These are phyloP conservation scores for Vachellia pachyceras DNA, from an alignment of 306 rosid genomes.

Conservation along the genomic window DNA sequence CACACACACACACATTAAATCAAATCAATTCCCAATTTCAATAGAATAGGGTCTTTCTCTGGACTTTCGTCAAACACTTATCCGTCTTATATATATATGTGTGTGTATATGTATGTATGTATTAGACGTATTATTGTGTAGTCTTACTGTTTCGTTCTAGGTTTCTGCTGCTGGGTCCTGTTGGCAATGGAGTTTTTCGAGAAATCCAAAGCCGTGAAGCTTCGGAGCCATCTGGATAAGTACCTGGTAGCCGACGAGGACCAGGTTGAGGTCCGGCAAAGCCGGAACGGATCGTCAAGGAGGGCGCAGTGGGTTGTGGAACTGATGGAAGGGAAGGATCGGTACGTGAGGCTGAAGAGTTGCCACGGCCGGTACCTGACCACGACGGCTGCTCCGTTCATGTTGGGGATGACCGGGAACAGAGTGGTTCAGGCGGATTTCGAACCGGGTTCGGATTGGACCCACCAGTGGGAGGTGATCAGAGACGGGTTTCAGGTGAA, in stretches of 20 bases:
- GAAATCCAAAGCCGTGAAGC: slow-evolving; percentile 57
- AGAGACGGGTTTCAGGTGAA: slow-evolving; percentile 76
- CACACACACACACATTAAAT: too few relatives aligned
- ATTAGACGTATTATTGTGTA: slow-evolving; percentile 3
- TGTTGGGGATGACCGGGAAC: slow-evolving; percentile 69
- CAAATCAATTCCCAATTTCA: neutral
- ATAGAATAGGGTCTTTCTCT: neutral
- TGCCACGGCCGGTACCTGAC: slow-evolving; percentile 65
- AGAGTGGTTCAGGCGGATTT: slow-evolving; percentile 46
- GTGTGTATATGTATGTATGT: too few relatives aligned
- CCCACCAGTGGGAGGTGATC: slow-evolving; percentile 74
- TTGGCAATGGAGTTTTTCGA: slow-evolving; percentile 65
- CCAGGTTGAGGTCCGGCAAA: slow-evolving; percentile 59
- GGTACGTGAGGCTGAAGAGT: slow-evolving; percentile 58
- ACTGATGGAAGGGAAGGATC: slow-evolving; percentile 35
- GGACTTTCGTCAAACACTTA: neutral
- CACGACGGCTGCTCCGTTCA: slow-evolving; percentile 57
- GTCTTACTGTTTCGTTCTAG: neutral
- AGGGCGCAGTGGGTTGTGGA: slow-evolving; percentile 74
- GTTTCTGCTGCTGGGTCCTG: neutral
- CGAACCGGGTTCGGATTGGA: slow-evolving; percentile 36
- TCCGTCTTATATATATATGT: neutral
- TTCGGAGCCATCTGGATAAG: slow-evolving; percentile 75
- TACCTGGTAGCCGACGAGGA: slow-evolving; percentile 67
- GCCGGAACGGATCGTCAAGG: slow-evolving; percentile 47